Evolutionary conservation across 164 flowering plant species (phyloP), one percentile per base, ranked within the genome.

Genomic region (Amborella trichopoda): DNA sequence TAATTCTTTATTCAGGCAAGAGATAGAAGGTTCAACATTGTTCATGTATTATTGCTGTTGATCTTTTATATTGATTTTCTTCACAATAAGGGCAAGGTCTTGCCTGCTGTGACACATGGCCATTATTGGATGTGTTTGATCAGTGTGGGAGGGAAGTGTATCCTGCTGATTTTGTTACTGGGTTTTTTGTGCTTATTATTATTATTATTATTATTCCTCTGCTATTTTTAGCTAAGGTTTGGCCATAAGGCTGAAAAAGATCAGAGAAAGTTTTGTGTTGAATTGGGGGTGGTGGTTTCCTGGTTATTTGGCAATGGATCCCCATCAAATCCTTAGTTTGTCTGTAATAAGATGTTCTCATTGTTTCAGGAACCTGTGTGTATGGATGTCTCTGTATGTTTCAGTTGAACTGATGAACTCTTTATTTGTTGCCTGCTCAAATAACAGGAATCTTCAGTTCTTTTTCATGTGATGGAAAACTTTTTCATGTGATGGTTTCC

Each of bases 1-100:
- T 54, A 48, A 66, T 67, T 67, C 71, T 67, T 67, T 67, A 67
- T 67, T 62, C 62, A 6, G 40, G 53, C 55, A 53, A 46, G 55
- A 27, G 23, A 49, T 32, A 40, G 40, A 52, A 40, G 54, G 46
- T 26, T 54, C 67, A 54, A 41, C 36, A 40, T 50, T 62, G 56
- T 57, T 50, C 53, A 42, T 62, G 51, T 62, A 60, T 56, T 47
- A 25, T 53, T 42, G 54, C 59, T 13, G 56, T 53, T 53, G 59
- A 19, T 55, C 60, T 53, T 41, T n/a, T 49, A 27, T 56, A 55
- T 60, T 60, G 48, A 47, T 57, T 61, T 32, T 44, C 48, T 56
- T 56, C 40, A 42, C 44, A 57, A 66, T 66, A 66, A 66, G 38
- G 46, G 48, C 21, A 3, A 48, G 63, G 56, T 44, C 5, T 36